Evolutionary conservation across 1,139 yeast species (phyloP).

Genomic region (Sugiyamaella novakii): DNA sequence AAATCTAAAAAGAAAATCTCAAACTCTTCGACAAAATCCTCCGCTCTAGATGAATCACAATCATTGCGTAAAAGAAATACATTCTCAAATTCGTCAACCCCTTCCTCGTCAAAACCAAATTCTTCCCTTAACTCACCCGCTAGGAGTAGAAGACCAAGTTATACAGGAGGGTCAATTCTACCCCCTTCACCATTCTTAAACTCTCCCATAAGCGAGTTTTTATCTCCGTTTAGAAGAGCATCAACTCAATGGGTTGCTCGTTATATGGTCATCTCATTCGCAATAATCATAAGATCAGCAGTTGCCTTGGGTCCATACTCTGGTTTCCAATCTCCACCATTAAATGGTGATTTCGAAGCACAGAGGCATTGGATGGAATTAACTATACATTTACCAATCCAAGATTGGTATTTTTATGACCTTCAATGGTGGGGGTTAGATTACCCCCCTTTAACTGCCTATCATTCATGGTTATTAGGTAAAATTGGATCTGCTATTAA

Average conservation of each 20-base stretch:
- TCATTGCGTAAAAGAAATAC: no score
- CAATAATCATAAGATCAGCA: slow-evolving; percentile 76
- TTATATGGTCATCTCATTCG: slow-evolving; percentile 72
- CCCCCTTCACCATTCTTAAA: slow-evolving; percentile 30
- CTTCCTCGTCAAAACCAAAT: slow-evolving; percentile 2
- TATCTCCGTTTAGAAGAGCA: slow-evolving; percentile 65
- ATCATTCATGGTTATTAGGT: slow-evolving; percentile 83
- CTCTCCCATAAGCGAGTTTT: slow-evolving; percentile 60
- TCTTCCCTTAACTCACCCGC: slow-evolving; percentile 3
- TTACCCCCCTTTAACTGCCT: slow-evolving; percentile 96
- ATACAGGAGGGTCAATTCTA: slow-evolving; percentile 6
- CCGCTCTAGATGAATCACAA: no score
- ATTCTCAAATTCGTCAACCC: slow-evolving; percentile 1
- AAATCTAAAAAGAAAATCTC: neutral
- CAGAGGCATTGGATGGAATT: slow-evolving; percentile 98
- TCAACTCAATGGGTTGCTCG: slow-evolving; percentile 91
- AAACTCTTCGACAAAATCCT: no score
- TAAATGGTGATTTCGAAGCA: slow-evolving; percentile 96
- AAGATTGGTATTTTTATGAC: slow-evolving; percentile 87
- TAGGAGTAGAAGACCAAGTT: slow-evolving; percentile 11
- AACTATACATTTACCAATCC: slow-evolving; percentile 72
- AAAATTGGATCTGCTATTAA: slow-evolving; percentile 62
- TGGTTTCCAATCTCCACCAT: slow-evolving; percentile 63
- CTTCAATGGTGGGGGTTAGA: slow-evolving; percentile 95
- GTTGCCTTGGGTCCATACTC: slow-evolving; percentile 89